A percentile compares a stretch with the other conserved stretches of the same genome.
phyloP scores from a whole-genome alignment of 257 asterid species.

The Capsicum baccatum region DNA sequence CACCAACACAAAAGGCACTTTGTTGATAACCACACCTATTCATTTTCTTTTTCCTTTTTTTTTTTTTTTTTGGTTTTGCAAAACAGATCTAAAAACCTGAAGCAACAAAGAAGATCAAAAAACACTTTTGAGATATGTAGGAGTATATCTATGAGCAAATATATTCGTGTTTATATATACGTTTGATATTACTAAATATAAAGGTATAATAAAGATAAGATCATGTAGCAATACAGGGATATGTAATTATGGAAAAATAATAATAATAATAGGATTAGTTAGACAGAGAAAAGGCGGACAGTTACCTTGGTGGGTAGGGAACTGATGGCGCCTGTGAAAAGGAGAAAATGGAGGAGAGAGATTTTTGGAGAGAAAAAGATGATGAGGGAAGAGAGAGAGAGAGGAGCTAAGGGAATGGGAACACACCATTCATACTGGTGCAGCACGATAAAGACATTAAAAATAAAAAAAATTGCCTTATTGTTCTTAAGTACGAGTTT shows the following conservation, averaged over 20 bases:
- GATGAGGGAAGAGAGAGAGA: not conserved
- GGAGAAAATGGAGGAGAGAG: constrained; percentile 29
- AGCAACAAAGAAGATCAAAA: not conserved
- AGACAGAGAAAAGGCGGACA: not conserved
- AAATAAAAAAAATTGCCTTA: not conserved
- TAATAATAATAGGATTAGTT: not conserved
- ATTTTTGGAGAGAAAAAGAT: not conserved
- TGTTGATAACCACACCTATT: constrained; percentile 17
- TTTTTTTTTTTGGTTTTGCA: not conserved
- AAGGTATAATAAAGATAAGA: not conserved
- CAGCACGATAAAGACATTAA: not conserved
- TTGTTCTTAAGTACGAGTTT: too few species aligned
- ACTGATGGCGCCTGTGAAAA: constrained; percentile 13
- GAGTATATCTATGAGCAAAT: not conserved
- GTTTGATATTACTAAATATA: constrained; percentile 22
- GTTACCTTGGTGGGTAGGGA: not conserved
- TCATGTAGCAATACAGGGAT: not conserved
- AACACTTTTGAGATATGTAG: not conserved
- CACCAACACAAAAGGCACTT: constrained; percentile 16
- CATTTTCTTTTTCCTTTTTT: not conserved
- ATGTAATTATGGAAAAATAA: constrained; percentile 21
- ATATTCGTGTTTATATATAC: not conserved
- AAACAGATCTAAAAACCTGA: constrained; percentile 20
- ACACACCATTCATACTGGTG: not conserved
- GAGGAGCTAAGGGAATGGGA: not conserved